Base-by-base conservation (phyloP, 129 eudicot genomes). In the Kitagawia praeruptora region DNA sequence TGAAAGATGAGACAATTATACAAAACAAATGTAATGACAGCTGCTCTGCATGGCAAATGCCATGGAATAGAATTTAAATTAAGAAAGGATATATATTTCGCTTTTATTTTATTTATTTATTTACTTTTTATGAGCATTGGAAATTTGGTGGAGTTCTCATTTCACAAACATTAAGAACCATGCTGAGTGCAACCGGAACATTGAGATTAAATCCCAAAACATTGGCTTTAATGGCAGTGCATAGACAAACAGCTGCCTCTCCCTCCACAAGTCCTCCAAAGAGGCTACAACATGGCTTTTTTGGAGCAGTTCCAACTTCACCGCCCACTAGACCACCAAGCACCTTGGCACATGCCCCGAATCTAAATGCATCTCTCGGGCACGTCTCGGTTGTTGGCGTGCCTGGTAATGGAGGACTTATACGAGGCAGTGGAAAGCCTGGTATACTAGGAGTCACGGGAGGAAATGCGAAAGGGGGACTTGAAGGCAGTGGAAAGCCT, bases 231-330 rank as follows among this genome's bases (percentile, higher is more conserved):
- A 92, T 83, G 47, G 97, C 97, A 8, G 97, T 92, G 88, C 97
- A 92, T 66, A 92, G 94, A 84, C 97, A 92, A 18, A 89, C 89
- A 13, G 97, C 97, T 9, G 97, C 97, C 80, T 92, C 97, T 21
- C 85, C 86, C 58, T 89, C 96, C 31, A 79, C 89, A 69, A 92
- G 85, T 23, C 89, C 97, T 2, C 77, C 81, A 39, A 92, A 78
- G 53, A 92, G 91, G 21, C 84, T 81, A 87, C 97, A 92, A 71
- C 95, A 92, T 16, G 92, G 93, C 18, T 87, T 81, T 45, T 79
- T 85, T 39, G 97, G 85, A 46, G 95, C 93, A 31, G 82, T 82
- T 3, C 93, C 93, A 13, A 85, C 78, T 0, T 83, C 88, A 40
- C 85, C 64, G 46, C 84, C 83, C 2, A 92, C 27, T 80, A 89